phyloP scores from a whole-genome alignment of 495 filamentous ascomycete genomes.

The Penicillium flavigenum region DNA sequence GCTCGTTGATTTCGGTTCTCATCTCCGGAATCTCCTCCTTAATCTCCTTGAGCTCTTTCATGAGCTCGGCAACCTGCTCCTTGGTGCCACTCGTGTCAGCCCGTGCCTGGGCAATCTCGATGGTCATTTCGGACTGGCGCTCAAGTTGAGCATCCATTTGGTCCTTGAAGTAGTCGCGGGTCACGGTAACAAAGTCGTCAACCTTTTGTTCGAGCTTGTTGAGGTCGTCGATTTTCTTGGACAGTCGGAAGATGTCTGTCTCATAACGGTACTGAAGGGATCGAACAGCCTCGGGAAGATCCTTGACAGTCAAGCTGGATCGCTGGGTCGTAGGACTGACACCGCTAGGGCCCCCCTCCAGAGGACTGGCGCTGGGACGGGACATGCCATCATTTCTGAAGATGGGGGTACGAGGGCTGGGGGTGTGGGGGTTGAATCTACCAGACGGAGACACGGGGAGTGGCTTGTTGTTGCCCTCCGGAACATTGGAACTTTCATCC shows the following conservation, averaged over 20 bases:
- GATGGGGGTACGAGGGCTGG: neutral
- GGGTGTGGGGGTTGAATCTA: too few species aligned
- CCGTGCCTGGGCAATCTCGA: neutral
- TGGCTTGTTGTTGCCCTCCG: neutral
- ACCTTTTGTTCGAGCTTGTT: neutral
- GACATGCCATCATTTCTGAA: neutral
- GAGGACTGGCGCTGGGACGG: neutral
- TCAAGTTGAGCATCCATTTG: neutral
- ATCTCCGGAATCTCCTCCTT: neutral
- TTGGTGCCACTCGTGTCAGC: neutral
- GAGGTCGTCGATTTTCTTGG: neutral
- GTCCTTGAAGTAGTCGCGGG: neutral
- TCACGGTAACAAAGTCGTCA: neutral
- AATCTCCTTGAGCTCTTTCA: neutral
- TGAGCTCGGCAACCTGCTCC: neutral
- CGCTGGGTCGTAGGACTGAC: neutral
- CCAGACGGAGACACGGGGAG: neutral
- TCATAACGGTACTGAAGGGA: neutral
- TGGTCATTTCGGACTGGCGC: neutral
- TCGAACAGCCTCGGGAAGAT: neutral
- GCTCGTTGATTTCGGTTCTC: slow-evolving; percentile 7
- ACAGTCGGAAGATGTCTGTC: neutral
- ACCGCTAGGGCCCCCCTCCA: too few species aligned
- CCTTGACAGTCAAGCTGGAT: neutral
- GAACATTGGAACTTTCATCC: neutral